These are phyloP conservation scores for Xylogone sp. DNA, from an alignment of 2,329 filamentous ascomycete genomes.

Conservation along the genomic window DNA sequence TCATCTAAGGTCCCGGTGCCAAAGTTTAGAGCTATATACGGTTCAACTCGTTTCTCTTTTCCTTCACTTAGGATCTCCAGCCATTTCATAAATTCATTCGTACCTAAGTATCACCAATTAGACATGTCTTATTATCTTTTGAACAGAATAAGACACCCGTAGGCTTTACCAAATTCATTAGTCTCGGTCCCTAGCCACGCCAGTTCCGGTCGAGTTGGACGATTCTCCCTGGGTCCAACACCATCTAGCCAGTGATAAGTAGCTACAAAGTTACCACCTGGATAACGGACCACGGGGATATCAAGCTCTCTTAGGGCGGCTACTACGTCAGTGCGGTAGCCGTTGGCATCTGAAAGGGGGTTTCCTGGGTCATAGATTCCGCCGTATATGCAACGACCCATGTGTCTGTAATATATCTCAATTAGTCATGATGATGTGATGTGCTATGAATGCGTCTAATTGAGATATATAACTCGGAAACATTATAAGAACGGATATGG, in stretches of 20 bases:
- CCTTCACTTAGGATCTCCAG: constrained; percentile 56
- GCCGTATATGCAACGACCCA: constrained; percentile 82
- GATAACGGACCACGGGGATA: constrained; percentile 71
- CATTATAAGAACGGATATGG: too few relatives aligned
- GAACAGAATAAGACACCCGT: constrained; percentile 47
- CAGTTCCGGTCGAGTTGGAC: constrained; percentile 61
- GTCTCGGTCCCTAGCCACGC: constrained; percentile 72
- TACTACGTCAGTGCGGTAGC: constrained; percentile 74
- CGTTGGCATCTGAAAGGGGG: constrained; percentile 64
- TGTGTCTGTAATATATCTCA: constrained; percentile 55
- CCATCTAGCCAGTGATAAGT: constrained; percentile 83
- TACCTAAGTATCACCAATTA: constrained; percentile 27
- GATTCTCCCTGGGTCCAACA: constrained; percentile 64
- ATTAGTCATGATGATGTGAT: too few relatives aligned
- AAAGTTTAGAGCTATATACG: constrained; percentile 59
- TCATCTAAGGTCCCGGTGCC: constrained; percentile 51
- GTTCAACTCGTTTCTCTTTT: constrained; percentile 53
- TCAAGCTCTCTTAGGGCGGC: constrained; percentile 67
- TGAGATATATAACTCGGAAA: too few relatives aligned
- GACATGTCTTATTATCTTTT: constrained; percentile 46
- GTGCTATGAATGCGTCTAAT: too few relatives aligned
- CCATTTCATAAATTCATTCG: constrained; percentile 80
- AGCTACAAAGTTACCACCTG: constrained; percentile 76
- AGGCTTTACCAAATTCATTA: constrained; percentile 65
- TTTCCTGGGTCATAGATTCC: constrained; percentile 75